Conservation (phyloP, 139 green algal genomes). For the Tetraselmis striata region DNA sequence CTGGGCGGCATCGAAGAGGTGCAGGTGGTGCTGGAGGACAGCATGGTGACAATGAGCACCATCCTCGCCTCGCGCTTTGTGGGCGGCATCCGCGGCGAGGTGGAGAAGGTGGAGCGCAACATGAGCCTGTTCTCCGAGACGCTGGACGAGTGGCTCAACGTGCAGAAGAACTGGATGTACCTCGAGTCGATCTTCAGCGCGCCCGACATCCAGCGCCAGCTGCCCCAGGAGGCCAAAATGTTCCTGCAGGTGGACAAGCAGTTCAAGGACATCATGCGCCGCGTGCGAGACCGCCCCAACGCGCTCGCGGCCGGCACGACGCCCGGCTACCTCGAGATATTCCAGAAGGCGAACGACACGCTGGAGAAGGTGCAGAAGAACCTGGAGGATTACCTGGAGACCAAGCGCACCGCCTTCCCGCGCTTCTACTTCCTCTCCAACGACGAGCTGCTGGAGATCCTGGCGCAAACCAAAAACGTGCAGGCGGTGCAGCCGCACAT, state of each 20-base stretch:
- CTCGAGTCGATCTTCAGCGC: conserved; percentile 79
- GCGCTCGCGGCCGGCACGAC: conserved; percentile 39
- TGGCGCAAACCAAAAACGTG: conserved; percentile 49
- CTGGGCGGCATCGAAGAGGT: conserved; percentile 73
- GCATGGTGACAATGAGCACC: conserved; percentile 77
- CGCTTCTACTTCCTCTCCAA: conserved; percentile 83
- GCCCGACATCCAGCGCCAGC: conserved; percentile 77
- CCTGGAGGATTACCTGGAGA: conserved; percentile 84
- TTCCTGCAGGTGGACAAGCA: conserved; percentile 75
- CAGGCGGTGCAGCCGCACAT: conserved; percentile 83
- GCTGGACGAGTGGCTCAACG: conserved; percentile 41
- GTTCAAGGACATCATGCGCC: conserved; percentile 71
- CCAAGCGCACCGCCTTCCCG: conserved; percentile 81
- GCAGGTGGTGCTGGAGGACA: conserved; percentile 68
- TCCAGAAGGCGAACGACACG: conserved; percentile 69
- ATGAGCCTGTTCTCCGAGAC: conserved; percentile 29
- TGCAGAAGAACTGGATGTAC: conserved; percentile 85
- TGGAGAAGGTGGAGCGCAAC: conserved; percentile 61
- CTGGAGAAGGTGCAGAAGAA: conserved; percentile 83
- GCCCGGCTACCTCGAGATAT: conserved; percentile 50
- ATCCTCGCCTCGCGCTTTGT: conserved; percentile 72
- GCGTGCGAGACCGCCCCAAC: conserved; percentile 68
- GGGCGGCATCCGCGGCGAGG: conserved; percentile 57
- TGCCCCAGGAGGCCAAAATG: conserved; percentile 62
- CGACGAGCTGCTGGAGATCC: conserved; percentile 84